Conservation (phyloP, 495 filamentous ascomycete species). For the Tuber brumale region DNA sequence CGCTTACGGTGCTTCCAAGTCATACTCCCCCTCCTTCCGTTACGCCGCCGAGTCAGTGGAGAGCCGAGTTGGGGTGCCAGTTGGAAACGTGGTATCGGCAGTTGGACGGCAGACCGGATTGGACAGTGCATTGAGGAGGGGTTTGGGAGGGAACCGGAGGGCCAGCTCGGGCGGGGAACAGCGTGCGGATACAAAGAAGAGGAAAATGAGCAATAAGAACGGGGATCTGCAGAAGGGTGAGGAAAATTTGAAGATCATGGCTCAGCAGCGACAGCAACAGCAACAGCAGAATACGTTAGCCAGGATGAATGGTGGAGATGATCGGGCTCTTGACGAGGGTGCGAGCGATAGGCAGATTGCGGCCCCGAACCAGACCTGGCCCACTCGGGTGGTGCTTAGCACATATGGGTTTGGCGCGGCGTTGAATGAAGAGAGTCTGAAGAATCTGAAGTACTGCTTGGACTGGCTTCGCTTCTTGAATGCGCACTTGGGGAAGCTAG, state of each 20-base stretch:
- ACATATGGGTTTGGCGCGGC: conserved; percentile 80
- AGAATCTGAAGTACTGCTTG: conserved; percentile 69
- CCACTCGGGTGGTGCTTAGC: conserved; percentile 68
- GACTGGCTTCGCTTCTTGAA: conserved; percentile 70
- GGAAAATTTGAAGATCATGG: conserved; percentile 45
- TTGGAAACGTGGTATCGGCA: conserved; percentile 73
- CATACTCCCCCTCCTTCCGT: conserved; percentile 77
- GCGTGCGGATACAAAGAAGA: conserved; percentile 52
- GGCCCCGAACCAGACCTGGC: conserved; percentile 51
- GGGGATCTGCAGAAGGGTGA: conserved; percentile 37
- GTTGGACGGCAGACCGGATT: conserved; percentile 77
- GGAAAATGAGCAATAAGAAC: conserved; percentile 40
- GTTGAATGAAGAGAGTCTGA: conserved; percentile 75
- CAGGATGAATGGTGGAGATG: neutral
- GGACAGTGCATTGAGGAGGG: conserved; percentile 71
- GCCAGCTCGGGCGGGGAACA: conserved; percentile 8
- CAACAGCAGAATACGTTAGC: conserved; percentile 10
- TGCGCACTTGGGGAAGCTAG: conserved; percentile 61
- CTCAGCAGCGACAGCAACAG: conserved; percentile 60
- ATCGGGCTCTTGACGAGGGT: conserved; percentile 16
- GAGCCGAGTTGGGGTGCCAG: conserved; percentile 67
- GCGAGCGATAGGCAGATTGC: conserved; percentile 17
- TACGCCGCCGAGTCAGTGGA: conserved; percentile 80
- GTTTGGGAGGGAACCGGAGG: conserved; percentile 42
- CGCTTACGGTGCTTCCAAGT: conserved; percentile 75